Evolutionary conservation across 768 basidiomycete species (phyloP).

Genomic region (Crassisporium funariophilum): DNA sequence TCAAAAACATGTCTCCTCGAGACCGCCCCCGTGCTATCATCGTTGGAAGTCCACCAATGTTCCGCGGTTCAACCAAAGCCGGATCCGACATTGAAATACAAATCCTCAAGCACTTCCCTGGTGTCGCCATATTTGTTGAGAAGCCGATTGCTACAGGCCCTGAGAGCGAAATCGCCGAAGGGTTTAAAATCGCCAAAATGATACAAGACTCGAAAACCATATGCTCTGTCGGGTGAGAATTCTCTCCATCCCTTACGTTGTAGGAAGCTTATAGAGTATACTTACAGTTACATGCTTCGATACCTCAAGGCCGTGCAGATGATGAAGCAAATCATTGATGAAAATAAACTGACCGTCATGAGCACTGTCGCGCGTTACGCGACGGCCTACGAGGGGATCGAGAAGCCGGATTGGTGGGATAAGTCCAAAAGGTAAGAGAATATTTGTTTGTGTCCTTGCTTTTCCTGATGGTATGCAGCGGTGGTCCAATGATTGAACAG

Average conservation of each 20-base stretch:
- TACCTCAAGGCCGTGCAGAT: constrained; percentile 92
- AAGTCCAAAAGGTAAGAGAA: constrained; percentile 71
- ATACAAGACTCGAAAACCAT: constrained; percentile 73
- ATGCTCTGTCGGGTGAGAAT: constrained; percentile 82
- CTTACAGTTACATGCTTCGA: constrained; percentile 83
- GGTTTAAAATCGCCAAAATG: constrained; percentile 69
- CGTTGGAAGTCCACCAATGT: constrained; percentile 93
- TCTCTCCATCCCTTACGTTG: neutral
- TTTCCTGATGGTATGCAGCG: constrained; percentile 40
- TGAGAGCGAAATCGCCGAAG: constrained; percentile 62
- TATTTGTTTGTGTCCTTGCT: neutral
- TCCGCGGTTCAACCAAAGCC: constrained; percentile 74
- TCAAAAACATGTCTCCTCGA: constrained; percentile 62
- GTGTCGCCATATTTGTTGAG: constrained; percentile 87
- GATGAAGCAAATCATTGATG: constrained; percentile 95
- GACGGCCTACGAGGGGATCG: constrained; percentile 78
- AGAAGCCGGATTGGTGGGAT: constrained; percentile 92
- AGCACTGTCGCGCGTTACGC: constrained; percentile 94
- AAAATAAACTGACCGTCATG: constrained; percentile 95
- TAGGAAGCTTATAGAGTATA: constrained; percentile 3
- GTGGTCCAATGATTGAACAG: constrained; percentile 85
- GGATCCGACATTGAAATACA: constrained; percentile 88
- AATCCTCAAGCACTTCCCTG: constrained; percentile 85
- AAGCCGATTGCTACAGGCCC: constrained; percentile 90
- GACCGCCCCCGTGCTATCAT: constrained; percentile 81